A percentile compares a stretch with the other conserved stretches of the same genome.
phyloP scores from a whole-genome alignment of 495 filamentous ascomycete genomes.

The Penicillium macrosclerotiorum region DNA sequence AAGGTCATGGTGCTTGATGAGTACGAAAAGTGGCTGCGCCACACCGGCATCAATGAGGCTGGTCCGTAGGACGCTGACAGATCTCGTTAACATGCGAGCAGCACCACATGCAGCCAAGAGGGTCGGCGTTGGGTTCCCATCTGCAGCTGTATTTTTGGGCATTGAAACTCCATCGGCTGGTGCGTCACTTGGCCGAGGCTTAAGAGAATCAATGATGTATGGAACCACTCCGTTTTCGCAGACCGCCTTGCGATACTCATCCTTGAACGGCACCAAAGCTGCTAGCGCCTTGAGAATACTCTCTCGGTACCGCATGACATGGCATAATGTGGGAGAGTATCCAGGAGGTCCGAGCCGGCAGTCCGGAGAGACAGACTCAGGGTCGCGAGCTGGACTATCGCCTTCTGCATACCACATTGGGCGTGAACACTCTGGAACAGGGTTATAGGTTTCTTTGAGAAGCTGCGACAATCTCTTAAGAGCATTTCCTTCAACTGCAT shows the following conservation, averaged over 20 bases:
- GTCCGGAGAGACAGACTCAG: conserved; percentile 24
- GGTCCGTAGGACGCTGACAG: conserved; percentile 78
- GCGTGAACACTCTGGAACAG: conserved; percentile 31
- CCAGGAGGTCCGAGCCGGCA: conserved; percentile 58
- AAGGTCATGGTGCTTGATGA: conserved; percentile 72
- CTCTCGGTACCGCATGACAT: conserved; percentile 75
- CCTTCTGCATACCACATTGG: conserved; percentile 44
- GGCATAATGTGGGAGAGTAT: conserved; percentile 59
- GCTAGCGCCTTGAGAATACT: conserved; percentile 76
- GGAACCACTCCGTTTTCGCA: conserved; percentile 77
- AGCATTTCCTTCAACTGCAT: conserved; percentile 74
- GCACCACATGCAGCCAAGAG: conserved; percentile 83
- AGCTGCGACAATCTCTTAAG: conserved; percentile 72
- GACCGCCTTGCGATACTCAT: conserved; percentile 79
- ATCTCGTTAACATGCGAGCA: conserved; percentile 73
- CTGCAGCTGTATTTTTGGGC: conserved; percentile 37
- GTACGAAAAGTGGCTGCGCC: conserved; percentile 70
- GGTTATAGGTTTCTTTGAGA: conserved; percentile 67
- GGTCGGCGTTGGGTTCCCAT: conserved; percentile 58
- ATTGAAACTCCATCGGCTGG: conserved; percentile 25
- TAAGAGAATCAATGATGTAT: conserved; percentile 81
- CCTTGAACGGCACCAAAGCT: conserved; percentile 73
- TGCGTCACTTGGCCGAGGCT: conserved; percentile 46
- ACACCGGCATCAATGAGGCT: conserved; percentile 82
- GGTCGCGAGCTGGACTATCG: conserved; percentile 18